Evolutionary conservation across 2,329 filamentous ascomycete species (phyloP).

Genomic region (Exophiala sideris): DNA sequence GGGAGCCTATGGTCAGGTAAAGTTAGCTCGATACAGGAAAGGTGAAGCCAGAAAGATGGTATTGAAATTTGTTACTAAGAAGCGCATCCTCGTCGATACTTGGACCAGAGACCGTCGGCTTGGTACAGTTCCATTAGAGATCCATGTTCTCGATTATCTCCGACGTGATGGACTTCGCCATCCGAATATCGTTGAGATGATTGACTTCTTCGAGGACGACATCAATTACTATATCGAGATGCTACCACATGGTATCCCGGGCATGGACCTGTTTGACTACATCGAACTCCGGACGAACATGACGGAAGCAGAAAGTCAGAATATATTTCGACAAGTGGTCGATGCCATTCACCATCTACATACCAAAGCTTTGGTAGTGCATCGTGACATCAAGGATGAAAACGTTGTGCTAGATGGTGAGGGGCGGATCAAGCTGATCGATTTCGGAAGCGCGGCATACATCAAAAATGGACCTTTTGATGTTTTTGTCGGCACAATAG

Average conservation of each 20-base stretch:
- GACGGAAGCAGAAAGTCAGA: conserved; percentile 89
- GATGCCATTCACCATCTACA: conserved; percentile 88
- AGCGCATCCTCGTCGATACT: conserved; percentile 92
- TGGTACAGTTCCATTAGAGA: conserved; percentile 92
- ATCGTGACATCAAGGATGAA: conserved; percentile 98
- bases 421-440: conserved; percentile 92
- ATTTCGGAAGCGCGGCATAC: conserved; percentile 96
- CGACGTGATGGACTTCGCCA: conserved; percentile 66
- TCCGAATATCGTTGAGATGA: conserved; percentile 66
- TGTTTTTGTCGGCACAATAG: conserved; percentile 97
- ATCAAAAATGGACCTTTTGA: conserved; percentile 98
- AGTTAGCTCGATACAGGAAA: conserved; percentile 82
- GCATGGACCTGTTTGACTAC: conserved; percentile 99
- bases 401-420: conserved; percentile 96
- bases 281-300: conserved; percentile 95
- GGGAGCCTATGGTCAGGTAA: conserved; percentile 96
- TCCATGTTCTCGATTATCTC: conserved; percentile 93
- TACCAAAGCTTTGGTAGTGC: conserved; percentile 84
- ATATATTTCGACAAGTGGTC: conserved; percentile 92
- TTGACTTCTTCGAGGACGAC: conserved; percentile 63
- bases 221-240: conserved; percentile 98
- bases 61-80: conserved; percentile 96
- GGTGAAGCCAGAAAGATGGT: conserved; percentile 71
- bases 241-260: conserved; percentile 88
- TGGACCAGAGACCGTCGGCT: conserved; percentile 93